phyloP scores from a whole-genome alignment of 2,329 filamentous ascomycete genomes.

The Phyllosticta citriasiana region DNA sequence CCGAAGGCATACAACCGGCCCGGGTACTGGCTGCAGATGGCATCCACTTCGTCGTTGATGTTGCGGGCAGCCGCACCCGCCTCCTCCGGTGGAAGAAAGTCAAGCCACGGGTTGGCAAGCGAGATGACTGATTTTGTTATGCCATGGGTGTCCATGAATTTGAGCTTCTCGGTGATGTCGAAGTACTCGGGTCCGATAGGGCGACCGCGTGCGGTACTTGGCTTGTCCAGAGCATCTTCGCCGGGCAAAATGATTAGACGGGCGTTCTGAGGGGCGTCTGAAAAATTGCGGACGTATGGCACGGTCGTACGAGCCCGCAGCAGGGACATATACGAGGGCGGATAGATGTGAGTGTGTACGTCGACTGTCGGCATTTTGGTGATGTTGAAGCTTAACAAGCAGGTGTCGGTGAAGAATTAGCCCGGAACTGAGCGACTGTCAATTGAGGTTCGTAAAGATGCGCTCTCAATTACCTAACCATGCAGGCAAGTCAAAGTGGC shows the following conservation, averaged over 20 bases:
- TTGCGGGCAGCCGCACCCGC: slow-evolving; percentile 53
- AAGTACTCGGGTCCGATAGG: slow-evolving; percentile 79
- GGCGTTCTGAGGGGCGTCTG: slow-evolving; percentile 40
- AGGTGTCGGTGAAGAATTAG: background rate
- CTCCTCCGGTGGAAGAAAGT: slow-evolving; percentile 58
- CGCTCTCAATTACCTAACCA: background rate
- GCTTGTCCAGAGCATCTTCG: slow-evolving; percentile 44
- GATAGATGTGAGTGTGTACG: slow-evolving; percentile 55
- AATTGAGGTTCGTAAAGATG: background rate
- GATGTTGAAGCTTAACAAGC: background rate
- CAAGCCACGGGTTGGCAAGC: slow-evolving; percentile 88
- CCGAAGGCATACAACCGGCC: slow-evolving; percentile 75
- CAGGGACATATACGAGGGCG: slow-evolving; percentile 48
- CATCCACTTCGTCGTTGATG: slow-evolving; percentile 70
- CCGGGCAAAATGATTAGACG: slow-evolving; percentile 58
- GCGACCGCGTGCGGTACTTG: slow-evolving; percentile 54
- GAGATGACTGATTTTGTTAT: slow-evolving; percentile 81
- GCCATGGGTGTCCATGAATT: slow-evolving; percentile 76
- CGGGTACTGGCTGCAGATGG: slow-evolving; percentile 55
- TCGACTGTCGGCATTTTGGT: slow-evolving; percentile 40
- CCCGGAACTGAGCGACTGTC: no score
- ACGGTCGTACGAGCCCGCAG: slow-evolving; percentile 49
- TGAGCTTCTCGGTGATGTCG: slow-evolving; percentile 66
- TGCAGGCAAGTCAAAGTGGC: background rate
- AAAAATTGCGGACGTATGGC: slow-evolving; percentile 61